Base-by-base conservation (phyloP, 345 rosid genomes). In the Atalantia buxifolia region DNA sequence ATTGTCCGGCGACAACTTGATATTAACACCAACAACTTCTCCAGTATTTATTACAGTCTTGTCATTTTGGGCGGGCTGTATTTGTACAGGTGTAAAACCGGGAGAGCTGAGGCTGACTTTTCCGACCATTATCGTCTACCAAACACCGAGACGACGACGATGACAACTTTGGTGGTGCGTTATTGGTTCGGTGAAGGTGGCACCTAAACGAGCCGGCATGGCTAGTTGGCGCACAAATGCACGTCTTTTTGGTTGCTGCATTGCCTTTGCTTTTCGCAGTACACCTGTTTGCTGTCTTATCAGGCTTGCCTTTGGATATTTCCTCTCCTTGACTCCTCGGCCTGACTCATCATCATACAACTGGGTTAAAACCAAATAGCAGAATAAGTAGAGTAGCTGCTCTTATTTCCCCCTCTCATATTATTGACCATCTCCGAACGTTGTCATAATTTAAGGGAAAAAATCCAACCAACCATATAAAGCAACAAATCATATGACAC, bases 141-240 rank as follows among this genome's bases (percentile, higher is more conserved):
- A 53, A 53, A 53, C 57, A 53, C 57, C 57, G 22, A 53, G 57
- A 50, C 6, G 56, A 18, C 21, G 56, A 18, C 56, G 56, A 53
- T 0, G 57, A 53, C 57, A 18, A 18, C 7, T 53, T 50, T 5
- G 22, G 2, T 0, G 57, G 22, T 18, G 57, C 57, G 18, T 53
- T 53, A 5, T 35, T 53, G 65, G 57, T 38, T 12, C 81, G 77
- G 75, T 85, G 88, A 53, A 85, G 80, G 60, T 81, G 80, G 74
- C 84, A 83, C 74, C 77, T 74, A 69, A 84, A 79, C 4, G 87
- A 84, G 66, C 87, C 84, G 0, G 73, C 76, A 53, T 81, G 87
- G 40, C 38, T 73, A 1, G 86, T 81, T 63, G 80, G 80, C 7
- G 82, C 69, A 12, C 82, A 81, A 25, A 75, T 71, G 75, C 81